Evolutionary conservation across 192 early-diverging fungal genomes (phyloP).

Genomic region (Entomortierella chlamydospora): DNA sequence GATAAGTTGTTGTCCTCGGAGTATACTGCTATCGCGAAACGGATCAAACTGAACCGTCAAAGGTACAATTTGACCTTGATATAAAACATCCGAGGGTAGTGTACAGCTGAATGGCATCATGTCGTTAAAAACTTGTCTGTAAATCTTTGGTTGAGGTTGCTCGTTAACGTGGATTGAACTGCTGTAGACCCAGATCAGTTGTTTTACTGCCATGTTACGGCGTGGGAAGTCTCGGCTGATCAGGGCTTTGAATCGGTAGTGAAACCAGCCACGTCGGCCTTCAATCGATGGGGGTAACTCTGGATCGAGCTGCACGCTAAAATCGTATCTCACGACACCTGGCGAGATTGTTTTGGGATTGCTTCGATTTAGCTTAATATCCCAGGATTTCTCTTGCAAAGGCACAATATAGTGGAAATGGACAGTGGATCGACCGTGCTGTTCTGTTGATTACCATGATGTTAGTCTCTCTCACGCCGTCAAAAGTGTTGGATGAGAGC

Average conservation of each 20-base stretch:
- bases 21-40: slow-evolving; percentile 11
- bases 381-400: slow-evolving; percentile 38
- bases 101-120: slow-evolving; percentile 20
- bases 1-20: slow-evolving; percentile 22
- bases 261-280: slow-evolving; percentile 39
- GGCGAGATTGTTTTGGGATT: slow-evolving; percentile 34
- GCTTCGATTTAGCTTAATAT: slow-evolving; percentile 25
- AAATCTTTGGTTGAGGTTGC: slow-evolving; percentile 24
- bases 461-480: no score
- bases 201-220: slow-evolving; percentile 42
- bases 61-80: slow-evolving; percentile 35
- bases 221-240: slow-evolving; percentile 33
- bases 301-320: slow-evolving; percentile 24
- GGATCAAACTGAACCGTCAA: slow-evolving; percentile 30
- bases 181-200: slow-evolving; percentile 42
- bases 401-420: slow-evolving; percentile 3
- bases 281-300: slow-evolving; percentile 29
- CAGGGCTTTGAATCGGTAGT: slow-evolving; percentile 43
- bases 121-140: slow-evolving; percentile 32
- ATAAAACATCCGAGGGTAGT: slow-evolving; percentile 34
- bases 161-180: slow-evolving; percentile 7
- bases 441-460: no score
- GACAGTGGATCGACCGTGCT: slow-evolving; percentile 12
- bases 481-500: background rate
- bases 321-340: slow-evolving; percentile 38